Base-by-base conservation (phyloP, 139 green algal genomes). In the Ostreobium quekettii region DNA sequence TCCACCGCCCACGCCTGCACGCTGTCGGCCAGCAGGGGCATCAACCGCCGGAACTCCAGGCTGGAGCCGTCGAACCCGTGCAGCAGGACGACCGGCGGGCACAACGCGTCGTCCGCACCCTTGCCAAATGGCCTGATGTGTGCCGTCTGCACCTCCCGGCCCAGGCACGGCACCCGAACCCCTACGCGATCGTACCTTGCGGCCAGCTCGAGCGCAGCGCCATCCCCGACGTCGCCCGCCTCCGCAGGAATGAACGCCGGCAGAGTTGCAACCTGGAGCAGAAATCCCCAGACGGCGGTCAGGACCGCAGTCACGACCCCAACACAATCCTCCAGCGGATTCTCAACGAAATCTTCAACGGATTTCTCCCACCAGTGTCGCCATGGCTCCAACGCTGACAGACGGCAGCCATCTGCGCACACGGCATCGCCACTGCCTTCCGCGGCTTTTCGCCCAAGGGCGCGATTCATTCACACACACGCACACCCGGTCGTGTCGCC, bases 41-140 rank as follows among this genome's bases (percentile, higher is more conserved):
- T 69, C 30, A 98, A 72, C 6, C 88, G 71, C 3, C 93, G 75
- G 64, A 91, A 97, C 78, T 98, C 92, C 26, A 98, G 72, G 66
- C 74, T 85, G 37, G 62, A 80, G 62, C 60, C 76, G 70, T 97
- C 92, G 67, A 97, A 95, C 53, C 89, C 85, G 75, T 95, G 92
- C 33, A 97, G 82, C 35, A 95, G 65, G 33, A 97, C 69, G 24
- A 97, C 70, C 0, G 83, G 82, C 0, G 85, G 82, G 2, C 26
- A 15, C 24, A 36, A 7, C 5, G 5, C 53, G n/a, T 74, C 58
- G 3, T 32, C 2, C 35, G 35, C 36, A 15, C 36, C n/a, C n/a
- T 11, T 11, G 42, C 42, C 42, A 19, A 11, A 26, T 11, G 42
- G 42, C 19, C 42, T 53, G 28, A 65, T 65, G 29, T 46, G 28